Evolutionary conservation across 106 monocot species (phyloP), one percentile per base, ranked within the genome.

Genomic region (Vanilla planifolia): DNA sequence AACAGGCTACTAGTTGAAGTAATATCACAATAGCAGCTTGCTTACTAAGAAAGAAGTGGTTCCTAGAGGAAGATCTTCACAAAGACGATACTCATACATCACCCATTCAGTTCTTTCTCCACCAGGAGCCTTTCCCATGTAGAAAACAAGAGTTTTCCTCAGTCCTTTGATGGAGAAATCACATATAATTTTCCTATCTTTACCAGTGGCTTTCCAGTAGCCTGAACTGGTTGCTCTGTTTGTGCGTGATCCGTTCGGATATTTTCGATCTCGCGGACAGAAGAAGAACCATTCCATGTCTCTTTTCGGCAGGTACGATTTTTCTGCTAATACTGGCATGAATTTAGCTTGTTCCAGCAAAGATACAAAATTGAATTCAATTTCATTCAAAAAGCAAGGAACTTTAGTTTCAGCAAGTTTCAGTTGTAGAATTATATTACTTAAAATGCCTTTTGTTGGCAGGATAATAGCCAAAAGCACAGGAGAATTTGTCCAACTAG

Each of bases 211-310:
- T 63, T 92, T 92, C 93, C 88, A 88, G 66, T 88, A 88, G 7
- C 93, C 93, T 6, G 81, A 64, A 28, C 19, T 37, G 1, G 93
- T 93, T 0, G 93, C 93, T 52, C 93, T 69, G 48, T 93, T 93
- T 2, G 88, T 93, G 43, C 88, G 81, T 17, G 88, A 88, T 13
- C 93, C 93, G 59, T 88, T 93, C 6, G 93, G 85, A 24, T 88
- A 88, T 60, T 93, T 93, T 16, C 66, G 70, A 63, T 93, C 88
- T 17, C 93, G 77, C 0, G 93, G 88, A 47, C 88, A 88, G 67
- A 93, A 93, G 85, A 93, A 93, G 60, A 93, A 93, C 93, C 93
- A 93, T 55, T 93, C 88, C 73, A 76, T 59, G 35, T 93, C 88
- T 68, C 81, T 84, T 58, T 65, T 88, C 1, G 88, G 88, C 1